Base-by-base conservation (phyloP, 1,139 yeast genomes). In the Sugiyamaella pinicola region DNA sequence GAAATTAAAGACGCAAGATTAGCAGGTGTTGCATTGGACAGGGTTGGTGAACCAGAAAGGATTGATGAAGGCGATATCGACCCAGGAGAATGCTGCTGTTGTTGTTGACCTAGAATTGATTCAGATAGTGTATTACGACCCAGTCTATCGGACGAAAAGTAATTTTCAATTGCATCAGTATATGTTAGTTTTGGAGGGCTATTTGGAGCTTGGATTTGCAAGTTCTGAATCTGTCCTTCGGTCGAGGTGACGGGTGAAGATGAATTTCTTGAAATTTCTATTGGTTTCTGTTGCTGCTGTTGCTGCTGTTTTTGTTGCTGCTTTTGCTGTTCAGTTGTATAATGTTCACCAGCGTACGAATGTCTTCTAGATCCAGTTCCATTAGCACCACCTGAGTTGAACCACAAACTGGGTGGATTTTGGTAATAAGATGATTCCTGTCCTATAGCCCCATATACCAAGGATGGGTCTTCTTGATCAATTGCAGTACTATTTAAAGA, bases 331-430 rank as follows among this genome's bases (percentile, higher is more conserved):
- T 47, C 49, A 8, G 35, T 41, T 22, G 50, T 42, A 19, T 48
- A 51, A n/a, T 33, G 21, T 34, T 61, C 64, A 10, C 62, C 65
- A 17, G 65, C 65, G 42, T 61, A 61, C n/a, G 63, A 59, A 48
- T 61, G 64, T n/a, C 64, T 51, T 35, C 64, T 40, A 12, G 61
- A 59, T 0, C 55, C 59, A 7, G 42, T 13, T 19, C 38, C 34
- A 13, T 19, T 28, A 15, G 4, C 17, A 19, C 42, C 49, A 12
- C 51, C 22, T 35, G 37, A 6, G 40, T 48, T 31, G 35, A 51
- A 17, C 53, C 53, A 22, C 34, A 38, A 21, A 17, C 46, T 38
- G 28, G 39, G 29, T 17, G 46, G 43, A 24, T 39, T 19, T 12
- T 31, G 40, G 42, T 50, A 40, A 51, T 50, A 42, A 13, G 49